Conservation (phyloP, 805 yeast species). For the Ogataea pignaliae region DNA sequence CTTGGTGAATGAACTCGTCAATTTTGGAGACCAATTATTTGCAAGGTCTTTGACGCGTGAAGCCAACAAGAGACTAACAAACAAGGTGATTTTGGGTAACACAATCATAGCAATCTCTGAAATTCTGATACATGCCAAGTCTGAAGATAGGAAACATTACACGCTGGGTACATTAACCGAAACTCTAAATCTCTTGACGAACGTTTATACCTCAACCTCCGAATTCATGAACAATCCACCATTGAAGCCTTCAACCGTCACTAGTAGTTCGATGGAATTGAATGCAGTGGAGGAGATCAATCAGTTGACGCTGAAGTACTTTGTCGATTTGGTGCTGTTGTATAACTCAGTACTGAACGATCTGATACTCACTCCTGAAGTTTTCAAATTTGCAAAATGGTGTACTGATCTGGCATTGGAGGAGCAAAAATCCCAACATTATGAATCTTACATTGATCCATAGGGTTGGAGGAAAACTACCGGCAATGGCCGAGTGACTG, state of each 20-base stretch:
- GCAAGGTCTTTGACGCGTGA: slow-evolving; percentile 43
- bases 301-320: slow-evolving; percentile 60
- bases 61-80: slow-evolving; percentile 55
- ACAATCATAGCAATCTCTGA: slow-evolving; percentile 59
- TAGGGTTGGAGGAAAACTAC: too few relatives aligned
- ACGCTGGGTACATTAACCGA: slow-evolving; percentile 55
- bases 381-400: slow-evolving; percentile 67
- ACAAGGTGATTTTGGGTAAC: slow-evolving; percentile 56
- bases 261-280: slow-evolving; percentile 16
- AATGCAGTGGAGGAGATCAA: slow-evolving; percentile 53
- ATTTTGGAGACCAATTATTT: slow-evolving; percentile 32
- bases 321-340: slow-evolving; percentile 58
- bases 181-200: slow-evolving; percentile 53
- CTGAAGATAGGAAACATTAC: slow-evolving; percentile 56
- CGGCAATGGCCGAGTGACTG: too few relatives aligned
- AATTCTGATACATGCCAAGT: slow-evolving; percentile 53
- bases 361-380: slow-evolving; percentile 56
- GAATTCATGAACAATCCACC: slow-evolving; percentile 39
- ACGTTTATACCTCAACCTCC: slow-evolving; percentile 52
- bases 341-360: slow-evolving; percentile 64
- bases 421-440: slow-evolving; percentile 34
- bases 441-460: neutral
- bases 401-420: slow-evolving; percentile 62
- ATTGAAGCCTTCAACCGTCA: slow-evolving; percentile 3
- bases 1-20: neutral